Conservation (phyloP, 768 basidiomycete species). For the Termitomyces sp. region DNA sequence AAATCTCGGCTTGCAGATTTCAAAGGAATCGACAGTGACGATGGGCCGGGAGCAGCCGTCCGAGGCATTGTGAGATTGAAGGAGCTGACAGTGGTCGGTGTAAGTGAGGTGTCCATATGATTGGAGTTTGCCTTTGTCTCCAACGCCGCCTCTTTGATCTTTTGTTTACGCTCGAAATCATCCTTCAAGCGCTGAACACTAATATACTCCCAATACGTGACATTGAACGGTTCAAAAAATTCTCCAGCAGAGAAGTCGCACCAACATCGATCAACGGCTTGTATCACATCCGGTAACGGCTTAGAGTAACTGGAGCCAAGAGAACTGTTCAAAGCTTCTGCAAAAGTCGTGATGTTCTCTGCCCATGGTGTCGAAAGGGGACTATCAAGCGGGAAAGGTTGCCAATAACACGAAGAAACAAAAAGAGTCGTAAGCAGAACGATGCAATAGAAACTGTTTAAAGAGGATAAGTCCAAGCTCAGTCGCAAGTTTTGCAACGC, state of each 20-base stretch:
- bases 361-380: conserved; percentile 63
- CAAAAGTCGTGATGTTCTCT: conserved; percentile 67
- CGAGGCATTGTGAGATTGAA: conserved; percentile 13
- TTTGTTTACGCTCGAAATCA: conserved; percentile 33
- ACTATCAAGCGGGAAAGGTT: conserved; percentile 65
- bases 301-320: conserved; percentile 34
- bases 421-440: conserved; percentile 78
- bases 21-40: background rate
- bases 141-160: conserved; percentile 16
- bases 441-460: conserved; percentile 77
- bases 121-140: conserved; percentile 8
- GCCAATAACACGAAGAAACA: conserved; percentile 87
- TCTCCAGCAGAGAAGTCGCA: conserved; percentile 65
- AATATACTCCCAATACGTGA: conserved; percentile 66
- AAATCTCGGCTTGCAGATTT: conserved; percentile 10
- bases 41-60: conserved; percentile 12
- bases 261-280: conserved; percentile 79
- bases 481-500: conserved; percentile 19
- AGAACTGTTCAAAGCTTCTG: conserved; percentile 54
- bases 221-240: conserved; percentile 75
- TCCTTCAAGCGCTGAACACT: conserved; percentile 49
- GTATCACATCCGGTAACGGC: conserved; percentile 52
- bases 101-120: conserved; percentile 6
- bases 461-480: conserved; percentile 4
- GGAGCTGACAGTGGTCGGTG: background rate